Conservation (phyloP, 108 stramenopile species). For the Nannochloropsis salina region DNA sequence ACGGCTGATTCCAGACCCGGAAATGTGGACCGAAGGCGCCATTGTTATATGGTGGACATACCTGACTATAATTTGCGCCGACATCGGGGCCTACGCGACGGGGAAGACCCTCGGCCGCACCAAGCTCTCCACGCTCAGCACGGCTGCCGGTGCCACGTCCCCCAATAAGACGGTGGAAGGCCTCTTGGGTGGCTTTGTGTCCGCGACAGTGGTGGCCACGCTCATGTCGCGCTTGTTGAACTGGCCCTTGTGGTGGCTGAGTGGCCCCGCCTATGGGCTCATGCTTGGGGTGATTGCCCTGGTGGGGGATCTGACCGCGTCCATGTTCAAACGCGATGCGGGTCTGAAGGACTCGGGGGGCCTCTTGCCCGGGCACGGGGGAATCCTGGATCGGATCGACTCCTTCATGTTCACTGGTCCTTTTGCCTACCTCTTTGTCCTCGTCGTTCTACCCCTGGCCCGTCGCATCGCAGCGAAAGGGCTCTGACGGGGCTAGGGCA, state of each 20-base stretch:
- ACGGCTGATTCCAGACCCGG: conserved; percentile 47
- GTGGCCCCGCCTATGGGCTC: conserved; percentile 77
- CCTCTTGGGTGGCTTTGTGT: conserved; percentile 74
- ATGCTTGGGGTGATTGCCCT: conserved; percentile 69
- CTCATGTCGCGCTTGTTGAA: conserved; percentile 78
- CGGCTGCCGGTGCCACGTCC: conserved; percentile 71
- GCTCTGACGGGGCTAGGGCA: not conserved
- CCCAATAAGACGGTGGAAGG: conserved; percentile 97
- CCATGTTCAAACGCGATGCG: conserved; percentile 91
- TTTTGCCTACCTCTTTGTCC: conserved; percentile 46
- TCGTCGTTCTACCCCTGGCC: conserved; percentile 35
- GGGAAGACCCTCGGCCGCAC: conserved; percentile 67
- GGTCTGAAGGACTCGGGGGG: conserved; percentile 92
- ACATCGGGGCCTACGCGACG: conserved; percentile 87
- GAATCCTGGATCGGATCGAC: conserved; percentile 89
- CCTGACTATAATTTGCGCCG: conserved; percentile 80
- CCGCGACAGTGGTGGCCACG: conserved; percentile 60
- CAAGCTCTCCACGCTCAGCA: not conserved
- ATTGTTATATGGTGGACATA: conserved; percentile 91
- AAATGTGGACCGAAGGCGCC: conserved; percentile 60
- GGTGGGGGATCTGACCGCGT: conserved; percentile 90
- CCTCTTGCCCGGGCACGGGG: conserved; percentile 93
- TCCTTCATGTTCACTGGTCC: conserved; percentile 91
- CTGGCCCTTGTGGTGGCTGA: conserved; percentile 76
- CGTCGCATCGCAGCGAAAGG: conserved; percentile 21